Evolutionary conservation across 2,329 filamentous ascomycete species (phyloP).

Genomic region (Epichloe brachyelytri): DNA sequence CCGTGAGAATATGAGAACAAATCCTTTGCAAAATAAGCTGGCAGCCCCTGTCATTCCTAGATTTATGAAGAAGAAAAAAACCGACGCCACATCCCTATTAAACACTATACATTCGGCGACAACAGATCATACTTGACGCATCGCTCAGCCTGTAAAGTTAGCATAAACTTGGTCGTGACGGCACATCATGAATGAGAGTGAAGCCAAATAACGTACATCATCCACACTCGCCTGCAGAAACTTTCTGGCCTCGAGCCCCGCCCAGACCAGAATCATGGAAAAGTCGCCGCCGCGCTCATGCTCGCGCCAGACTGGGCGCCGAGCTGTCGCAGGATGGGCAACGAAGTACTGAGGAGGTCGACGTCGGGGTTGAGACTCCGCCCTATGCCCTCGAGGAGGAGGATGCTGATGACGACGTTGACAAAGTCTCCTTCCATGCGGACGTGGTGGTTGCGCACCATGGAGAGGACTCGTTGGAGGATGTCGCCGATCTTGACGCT

Average conservation of each 20-base stretch:
- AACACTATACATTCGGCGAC: slow-evolving; percentile 63
- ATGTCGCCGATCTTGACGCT: slow-evolving; percentile 96
- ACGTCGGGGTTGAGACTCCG: slow-evolving; percentile 73
- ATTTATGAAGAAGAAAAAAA: not conserved
- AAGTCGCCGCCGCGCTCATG: slow-evolving; percentile 60
- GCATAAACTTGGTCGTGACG: slow-evolving; percentile 4
- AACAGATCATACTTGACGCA: slow-evolving; percentile 86
- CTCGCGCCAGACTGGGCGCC: slow-evolving; percentile 62
- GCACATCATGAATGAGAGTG: too few relatives aligned
- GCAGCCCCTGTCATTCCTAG: too few relatives aligned
- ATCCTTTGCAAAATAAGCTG: too few relatives aligned
- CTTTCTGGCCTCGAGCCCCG: slow-evolving; percentile 74
- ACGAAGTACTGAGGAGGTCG: slow-evolving; percentile 71
- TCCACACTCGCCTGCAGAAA: slow-evolving; percentile 86
- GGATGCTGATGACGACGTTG: slow-evolving; percentile 91
- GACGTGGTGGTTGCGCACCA: slow-evolving; percentile 89
- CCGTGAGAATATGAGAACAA: too few relatives aligned
- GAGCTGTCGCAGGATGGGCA: slow-evolving; percentile 82
- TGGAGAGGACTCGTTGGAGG: slow-evolving; percentile 73
- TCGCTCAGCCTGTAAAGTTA: slow-evolving; percentile 52
- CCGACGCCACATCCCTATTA: not conserved
- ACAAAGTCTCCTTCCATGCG: slow-evolving; percentile 94
- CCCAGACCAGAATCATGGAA: slow-evolving; percentile 83
- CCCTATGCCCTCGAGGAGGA: slow-evolving; percentile 89
- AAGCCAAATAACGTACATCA: slow-evolving; percentile 45